Conservation (phyloP, 2,329 filamentous ascomycete genomes). For the Lasiodiplodia gonubiensis region DNA sequence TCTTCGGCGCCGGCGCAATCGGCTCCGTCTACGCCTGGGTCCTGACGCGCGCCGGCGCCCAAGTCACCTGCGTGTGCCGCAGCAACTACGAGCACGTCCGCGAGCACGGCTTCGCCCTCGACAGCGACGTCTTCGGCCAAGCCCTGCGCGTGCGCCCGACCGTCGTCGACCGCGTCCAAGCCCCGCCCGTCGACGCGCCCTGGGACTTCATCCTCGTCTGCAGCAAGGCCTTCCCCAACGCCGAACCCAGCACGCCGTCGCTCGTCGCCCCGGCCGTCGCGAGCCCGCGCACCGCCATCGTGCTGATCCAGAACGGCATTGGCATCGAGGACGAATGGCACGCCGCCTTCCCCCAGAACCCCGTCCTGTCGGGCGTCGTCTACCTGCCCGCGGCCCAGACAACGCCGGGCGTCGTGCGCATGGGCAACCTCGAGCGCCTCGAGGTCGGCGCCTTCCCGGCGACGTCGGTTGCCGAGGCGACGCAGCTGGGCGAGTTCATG, state of each 20-base stretch:
- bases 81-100: constrained; percentile 53
- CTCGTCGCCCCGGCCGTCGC: constrained; percentile 50
- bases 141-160: constrained; percentile 44
- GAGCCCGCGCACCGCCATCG: constrained; percentile 56
- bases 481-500: constrained; percentile 33
- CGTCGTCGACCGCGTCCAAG: constrained; percentile 43
- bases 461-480: constrained; percentile 33
- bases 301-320: constrained; percentile 67
- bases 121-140: constrained; percentile 34
- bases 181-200: constrained; percentile 29
- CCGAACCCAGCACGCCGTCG: constrained; percentile 37
- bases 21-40: constrained; percentile 52
- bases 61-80: constrained; percentile 53
- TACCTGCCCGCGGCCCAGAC: constrained; percentile 61
- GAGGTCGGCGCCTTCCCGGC: constrained; percentile 59
- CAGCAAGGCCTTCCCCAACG: constrained; percentile 53
- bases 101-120: constrained; percentile 48
- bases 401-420: constrained; percentile 54
- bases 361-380: constrained; percentile 62
- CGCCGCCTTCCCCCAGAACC: constrained; percentile 55
- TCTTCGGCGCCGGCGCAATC: constrained; percentile 53
- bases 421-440: constrained; percentile 55
- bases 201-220: constrained; percentile 58
- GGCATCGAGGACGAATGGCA: constrained; percentile 63
- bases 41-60: constrained; percentile 44